phyloP scores from a whole-genome alignment of 768 basidiomycete species.

The Panaeolus cyanescens region DNA sequence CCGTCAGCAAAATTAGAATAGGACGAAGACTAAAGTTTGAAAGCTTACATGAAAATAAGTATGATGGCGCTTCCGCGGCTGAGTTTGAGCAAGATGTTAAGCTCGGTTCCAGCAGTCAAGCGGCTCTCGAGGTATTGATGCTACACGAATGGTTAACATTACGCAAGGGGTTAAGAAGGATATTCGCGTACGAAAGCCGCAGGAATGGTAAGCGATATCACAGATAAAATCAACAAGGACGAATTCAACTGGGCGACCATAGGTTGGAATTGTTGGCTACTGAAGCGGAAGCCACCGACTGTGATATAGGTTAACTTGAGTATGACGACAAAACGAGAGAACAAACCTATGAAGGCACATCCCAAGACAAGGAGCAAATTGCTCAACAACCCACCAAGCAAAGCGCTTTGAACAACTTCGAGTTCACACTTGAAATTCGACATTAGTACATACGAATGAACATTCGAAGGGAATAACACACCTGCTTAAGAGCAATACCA shows the following conservation, averaged over 20 bases:
- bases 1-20: background rate
- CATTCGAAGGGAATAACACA: constrained; percentile 14
- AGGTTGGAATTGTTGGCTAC: constrained; percentile 53
- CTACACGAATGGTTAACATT: constrained; percentile 17
- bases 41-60: constrained; percentile 42
- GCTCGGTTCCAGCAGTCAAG: constrained; percentile 36
- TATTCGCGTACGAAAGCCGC: constrained; percentile 50
- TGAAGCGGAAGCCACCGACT: constrained; percentile 52
- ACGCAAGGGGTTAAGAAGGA: constrained; percentile 12
- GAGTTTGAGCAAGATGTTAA: constrained; percentile 42
- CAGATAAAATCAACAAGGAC: constrained; percentile 66
- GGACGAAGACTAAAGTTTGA: background rate
- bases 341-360: constrained; percentile 78
- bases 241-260: constrained; percentile 68
- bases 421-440: constrained; percentile 45
- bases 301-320: background rate
- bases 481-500: constrained; percentile 41
- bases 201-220: constrained; percentile 69
- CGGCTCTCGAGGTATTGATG: constrained; percentile 37
- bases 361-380: constrained; percentile 86
- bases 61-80: constrained; percentile 51
- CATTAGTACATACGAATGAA: background rate
- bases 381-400: constrained; percentile 53
- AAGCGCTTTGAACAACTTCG: constrained; percentile 51
- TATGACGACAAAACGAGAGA: constrained; percentile 36